Evolutionary conservation across 306 rosid genomes (phyloP), one percentile per base, ranked within the genome.

Genomic region (Lathyrus oleraceus): DNA sequence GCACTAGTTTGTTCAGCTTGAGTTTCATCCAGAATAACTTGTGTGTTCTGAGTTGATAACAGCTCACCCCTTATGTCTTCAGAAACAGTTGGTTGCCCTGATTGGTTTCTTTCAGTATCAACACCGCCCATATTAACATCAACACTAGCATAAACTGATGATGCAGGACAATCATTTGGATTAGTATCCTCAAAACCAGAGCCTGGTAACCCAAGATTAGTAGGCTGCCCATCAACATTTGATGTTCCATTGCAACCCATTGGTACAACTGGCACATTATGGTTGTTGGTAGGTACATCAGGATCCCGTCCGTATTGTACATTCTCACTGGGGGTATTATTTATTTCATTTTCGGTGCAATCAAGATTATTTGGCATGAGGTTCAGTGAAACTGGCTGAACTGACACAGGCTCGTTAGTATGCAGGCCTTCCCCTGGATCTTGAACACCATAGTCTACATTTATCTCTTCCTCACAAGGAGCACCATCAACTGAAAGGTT

Each of bases 121-220:
- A 65, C 67, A 54, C 71, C 75, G 65, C 68, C 86, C 97, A 95
- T 95, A 76, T 89, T 91, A 81, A 91, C 74, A 76, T 95, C 95
- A 80, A 64, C 76, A 86, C 78, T 84, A 30, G 81, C 88, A 86
- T 56, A 25, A 56, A 74, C 30, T 65, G 88, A 79, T 43, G 85
- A 72, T 51, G 81, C 76, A 76, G 82, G 85, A 25, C 28, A 25
- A 40, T 84, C 86, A 72, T 69, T 83, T 59, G 80, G 78, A 81
- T 79, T 77, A 39, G 87, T 76, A 7, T 36, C 68, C 66, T 61
- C 84, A 44, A 52, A 86, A 81, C 85, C 85, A 35, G 86, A 73
- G 13, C 75, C 83, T 25, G 57, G 81, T 21, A 80, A 65, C 28
- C 68, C 78, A 63, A 56, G 56, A 80, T 77, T 74, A 73, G 86